Evolutionary conservation across 371 early-diverging fungal genomes (phyloP), one percentile per base, ranked within the genome.

Genomic region (Zychaea mexicana): DNA sequence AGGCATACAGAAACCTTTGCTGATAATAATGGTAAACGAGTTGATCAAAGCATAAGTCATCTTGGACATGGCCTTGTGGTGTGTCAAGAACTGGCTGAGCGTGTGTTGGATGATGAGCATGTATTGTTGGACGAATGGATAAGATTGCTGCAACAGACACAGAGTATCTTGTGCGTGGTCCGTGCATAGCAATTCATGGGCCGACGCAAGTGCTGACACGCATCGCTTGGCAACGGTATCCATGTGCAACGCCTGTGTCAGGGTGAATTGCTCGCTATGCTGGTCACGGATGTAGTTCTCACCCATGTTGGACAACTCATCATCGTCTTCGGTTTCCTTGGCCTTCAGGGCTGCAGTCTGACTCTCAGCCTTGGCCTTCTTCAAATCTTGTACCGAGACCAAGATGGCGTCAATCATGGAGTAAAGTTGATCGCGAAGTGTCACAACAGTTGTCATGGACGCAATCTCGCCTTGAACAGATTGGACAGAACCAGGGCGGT

Each of bases 1-100:
- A 32, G 96, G 90, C 64, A 91, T 85, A 69, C 94, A 93, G 77
- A 92, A 93, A 38, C 98, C 98, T 49, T 92, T 83, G 55, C 84
- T 88, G 70, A 95, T 86, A 22, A 97, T 78, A 15, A 81, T 76
- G 26, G 84, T 81, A 69, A 94, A 90, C 7, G 90, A 82, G 66
- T 89, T 91, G 69, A 83, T 77, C 30, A 96, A 73, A 33, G 87
- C 81, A 58, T 86, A 89, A 0, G 85, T 78, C 66, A 88, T 64
- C 65, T 91, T 90, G 55, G 85, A 78, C 69, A 88, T 77, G 2
- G 87, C 72, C 64, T 88, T 89, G 82, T 95, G 91, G 62, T 87
- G 88, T 30, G 84, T 54, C 45, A 90, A 53, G 59, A 86, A 84
- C 53, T 88, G 81, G 61, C 79, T 73, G 36, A 91, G 58, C 30